Base-by-base conservation (phyloP, 164 flowering plant species). In the Magnolia sinica region DNA sequence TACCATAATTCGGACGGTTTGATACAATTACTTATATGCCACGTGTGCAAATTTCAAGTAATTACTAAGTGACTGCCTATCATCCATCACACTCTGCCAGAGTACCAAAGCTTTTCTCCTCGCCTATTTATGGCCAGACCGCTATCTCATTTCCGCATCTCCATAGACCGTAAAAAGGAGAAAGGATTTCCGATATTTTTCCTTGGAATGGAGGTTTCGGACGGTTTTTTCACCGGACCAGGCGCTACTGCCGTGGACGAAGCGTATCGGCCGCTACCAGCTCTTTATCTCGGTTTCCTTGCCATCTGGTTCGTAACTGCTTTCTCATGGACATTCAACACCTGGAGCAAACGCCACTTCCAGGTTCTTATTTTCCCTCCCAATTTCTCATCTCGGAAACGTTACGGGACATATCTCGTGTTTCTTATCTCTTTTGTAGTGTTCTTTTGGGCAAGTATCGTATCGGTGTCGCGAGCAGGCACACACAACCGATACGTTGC, bases 261-360 rank as follows among this genome's bases (percentile, higher is more conserved):
- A 71, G 84, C 92, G 29, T 93, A 87, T 84, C 85, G 94, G 80
- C 87, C 89, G 18, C 88, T 93, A 1, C 93, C 99, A 58, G 83
- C 87, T 18, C 78, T 95, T 49, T 93, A 93, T 89, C 77, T 92
- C 66, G 83, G 85, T 65, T 87, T 93, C 80, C 78, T 85, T 49
- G 76, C 80, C 13, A 81, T 95, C 75, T 95, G 98, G 98, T 70
- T 85, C 50, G 64, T 89, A 73, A 88, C 90, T 27, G 89, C 90
- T 58, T 84, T 81, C 70, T 89, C 86, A 16, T 95, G 99, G 99
- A 83, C 92, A 6, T 4, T 89, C 75, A 90, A 90, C 82, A 91
- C 95, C 23, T 88, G 84, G 88, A 89, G 74, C 37, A 88, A 85
- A 82, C 90, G 94, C 79, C 96, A 88, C 77, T 87, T 87, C 82